Base-by-base conservation (phyloP, 805 yeast genomes). In the Barnettozyma siamensis region DNA sequence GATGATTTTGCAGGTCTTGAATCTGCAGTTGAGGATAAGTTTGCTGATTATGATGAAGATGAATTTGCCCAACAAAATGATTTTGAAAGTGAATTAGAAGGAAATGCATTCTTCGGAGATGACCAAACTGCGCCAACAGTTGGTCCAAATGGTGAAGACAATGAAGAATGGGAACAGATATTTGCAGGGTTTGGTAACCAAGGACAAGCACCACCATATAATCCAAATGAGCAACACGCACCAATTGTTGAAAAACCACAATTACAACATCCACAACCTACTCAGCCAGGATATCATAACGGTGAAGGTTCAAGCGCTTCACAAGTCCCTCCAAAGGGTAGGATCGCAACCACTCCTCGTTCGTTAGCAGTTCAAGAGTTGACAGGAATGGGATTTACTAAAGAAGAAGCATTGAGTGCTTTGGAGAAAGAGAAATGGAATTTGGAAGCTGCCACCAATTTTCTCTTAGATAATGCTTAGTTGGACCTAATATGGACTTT, bases 131-230 rank as follows among this genome's bases (percentile, higher is more conserved):
- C 20, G 27, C 37, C 41, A 27, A n/a, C 8, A 16, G n/a, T 18
- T 20, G 21, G 27, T 15, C 45, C 35, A 11, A 45, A 33, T 32
- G 43, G 41, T 15, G 54, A 54, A 45, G 62, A 55, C 44, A 65
- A 62, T 24, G 95, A 87, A 54, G 97, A 88, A 60, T 88, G 97
- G 97, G 96, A 88, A 55, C 89, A 87, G 64, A 73, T 88, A 20
- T 88, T 88, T 66, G 91, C 94, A 4, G 95, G 94, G 0, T 84
- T 86, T 58, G 89, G 91, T 15, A 83, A 82, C 48, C 70, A 60
- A 49, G 64, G 60, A 29, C 40, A 52, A 24, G 37, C 37, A 4
- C 31, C 37, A 17, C 31, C 29, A 26, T 26, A 26, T 26, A 13
- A 26, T 26, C 29, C 29, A 26, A 26, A 13, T 11, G 29, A 26